Evolutionary conservation across 495 filamentous ascomycete genomes (phyloP).

Genomic region (Penicillium lividum): DNA sequence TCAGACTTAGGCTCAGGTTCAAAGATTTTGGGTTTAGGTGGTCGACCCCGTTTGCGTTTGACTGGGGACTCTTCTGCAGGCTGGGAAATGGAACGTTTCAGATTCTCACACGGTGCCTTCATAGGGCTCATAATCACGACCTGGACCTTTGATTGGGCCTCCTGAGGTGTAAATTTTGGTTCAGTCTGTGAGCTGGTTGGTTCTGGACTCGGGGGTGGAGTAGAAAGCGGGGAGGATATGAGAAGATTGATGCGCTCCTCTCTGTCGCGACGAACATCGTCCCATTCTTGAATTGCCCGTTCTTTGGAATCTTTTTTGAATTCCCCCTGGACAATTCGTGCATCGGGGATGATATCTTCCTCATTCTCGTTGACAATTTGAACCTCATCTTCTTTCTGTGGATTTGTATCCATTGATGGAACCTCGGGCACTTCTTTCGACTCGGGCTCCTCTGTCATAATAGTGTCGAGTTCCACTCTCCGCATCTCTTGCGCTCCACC

Average conservation of each 20-base stretch:
- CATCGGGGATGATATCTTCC: not conserved
- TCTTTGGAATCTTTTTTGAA: not conserved
- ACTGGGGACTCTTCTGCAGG: conserved; percentile 18
- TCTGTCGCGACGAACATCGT: not conserved
- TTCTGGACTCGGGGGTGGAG: not conserved
- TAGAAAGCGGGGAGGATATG: not conserved
- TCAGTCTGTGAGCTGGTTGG: not conserved
- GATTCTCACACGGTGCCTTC: not conserved
- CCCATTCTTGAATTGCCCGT: not conserved
- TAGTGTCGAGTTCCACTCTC: not conserved
- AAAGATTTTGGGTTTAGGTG: conserved; percentile 9
- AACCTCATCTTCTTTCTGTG: not conserved
- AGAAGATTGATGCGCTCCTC: not conserved
- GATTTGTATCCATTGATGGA: not conserved
- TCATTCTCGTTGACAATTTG: not conserved
- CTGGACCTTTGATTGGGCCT: conserved; percentile 9
- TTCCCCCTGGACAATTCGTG: not conserved
- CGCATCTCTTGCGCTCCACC: conserved; percentile 1
- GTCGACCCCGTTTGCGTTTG: conserved; percentile 25
- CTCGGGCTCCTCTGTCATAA: not conserved
- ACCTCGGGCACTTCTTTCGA: not conserved
- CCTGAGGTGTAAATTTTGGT: not conserved
- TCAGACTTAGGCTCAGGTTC: conserved; percentile 1
- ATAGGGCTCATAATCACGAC: conserved; percentile 21
- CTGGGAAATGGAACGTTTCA: conserved; percentile 19